These are phyloP conservation scores for Gastrodia elata DNA, from an alignment of 106 monocot genomes.

Conservation along the genomic window DNA sequence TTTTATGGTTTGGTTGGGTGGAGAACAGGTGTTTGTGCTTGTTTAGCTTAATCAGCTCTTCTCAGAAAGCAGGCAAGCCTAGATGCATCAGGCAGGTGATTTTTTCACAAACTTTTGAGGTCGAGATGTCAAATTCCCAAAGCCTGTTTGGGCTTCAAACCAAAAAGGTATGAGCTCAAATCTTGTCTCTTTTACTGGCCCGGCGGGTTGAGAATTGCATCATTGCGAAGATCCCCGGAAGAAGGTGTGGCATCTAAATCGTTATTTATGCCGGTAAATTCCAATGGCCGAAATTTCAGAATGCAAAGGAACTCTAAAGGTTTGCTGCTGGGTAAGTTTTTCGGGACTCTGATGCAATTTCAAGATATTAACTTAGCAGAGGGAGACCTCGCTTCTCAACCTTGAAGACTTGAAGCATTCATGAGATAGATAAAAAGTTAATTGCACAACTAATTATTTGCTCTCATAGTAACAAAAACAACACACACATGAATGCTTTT, in stretches of 20 bases:
- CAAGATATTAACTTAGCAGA: no score
- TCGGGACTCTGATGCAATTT: no score
- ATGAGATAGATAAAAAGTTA: no score
- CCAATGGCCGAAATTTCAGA: not conserved
- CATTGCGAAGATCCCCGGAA: not conserved
- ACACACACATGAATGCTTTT: no score
- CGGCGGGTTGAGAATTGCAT: not conserved
- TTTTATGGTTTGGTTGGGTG: conserved; percentile 4
- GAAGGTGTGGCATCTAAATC: conserved; percentile 3
- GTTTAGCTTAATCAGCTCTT: conserved; percentile 9
- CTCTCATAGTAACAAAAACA: no score
- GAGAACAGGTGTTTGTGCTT: conserved; percentile 11
- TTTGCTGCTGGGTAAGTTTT: not conserved
- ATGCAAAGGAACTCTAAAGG: not conserved
- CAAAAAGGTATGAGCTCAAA: not conserved
- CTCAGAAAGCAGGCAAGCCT: not conserved
- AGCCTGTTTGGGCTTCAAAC: not conserved
- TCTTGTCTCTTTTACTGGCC: not conserved
- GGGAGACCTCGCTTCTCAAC: no score
- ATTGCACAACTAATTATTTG: no score
- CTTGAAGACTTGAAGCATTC: no score
- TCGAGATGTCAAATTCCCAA: not conserved
- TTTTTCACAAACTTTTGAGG: conserved; percentile 3
- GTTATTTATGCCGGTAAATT: not conserved
- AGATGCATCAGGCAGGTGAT: not conserved